These are phyloP conservation scores for Cubamyces sp. DNA, from an alignment of 768 basidiomycete species.

Conservation along the genomic window DNA sequence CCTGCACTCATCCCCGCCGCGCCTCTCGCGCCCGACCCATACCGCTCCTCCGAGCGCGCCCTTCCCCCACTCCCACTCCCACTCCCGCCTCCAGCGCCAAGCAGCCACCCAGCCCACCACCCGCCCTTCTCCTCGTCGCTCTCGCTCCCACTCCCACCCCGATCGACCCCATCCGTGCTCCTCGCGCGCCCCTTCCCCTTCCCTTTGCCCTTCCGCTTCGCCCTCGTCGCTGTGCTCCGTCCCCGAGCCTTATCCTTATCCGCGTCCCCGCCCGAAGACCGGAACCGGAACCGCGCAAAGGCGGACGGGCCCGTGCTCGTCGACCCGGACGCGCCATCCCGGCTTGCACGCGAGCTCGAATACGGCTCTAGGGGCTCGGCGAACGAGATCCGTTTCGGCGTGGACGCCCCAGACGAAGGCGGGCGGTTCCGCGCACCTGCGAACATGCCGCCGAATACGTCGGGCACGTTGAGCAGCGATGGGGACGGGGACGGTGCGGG, in stretches of 20 bases:
- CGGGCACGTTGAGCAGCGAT: slow-evolving; percentile 28
- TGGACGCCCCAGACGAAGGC: slow-evolving; percentile 52
- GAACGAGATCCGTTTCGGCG: slow-evolving; percentile 81
- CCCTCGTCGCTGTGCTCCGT: slow-evolving; percentile 24
- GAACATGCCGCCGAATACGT: slow-evolving; percentile 31
- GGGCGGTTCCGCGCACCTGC: slow-evolving; percentile 37
- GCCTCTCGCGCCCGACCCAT: slow-evolving; percentile 8
- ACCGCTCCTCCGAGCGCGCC: slow-evolving; percentile 27
- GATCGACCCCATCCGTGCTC: slow-evolving; percentile 28
- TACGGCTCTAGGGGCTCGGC: slow-evolving; percentile 75
- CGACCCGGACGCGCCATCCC: slow-evolving; percentile 32
- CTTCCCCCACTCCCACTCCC: slow-evolving; percentile 15
- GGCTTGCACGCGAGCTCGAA: slow-evolving; percentile 38
- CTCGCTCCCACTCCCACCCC: slow-evolving; percentile 31
- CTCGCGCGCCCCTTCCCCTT: slow-evolving; percentile 35
- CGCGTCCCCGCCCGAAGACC: slow-evolving; percentile 29
- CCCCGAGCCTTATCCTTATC: slow-evolving; percentile 16
- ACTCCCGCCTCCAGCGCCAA: slow-evolving; percentile 28
- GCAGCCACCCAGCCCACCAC: slow-evolving; percentile 39
- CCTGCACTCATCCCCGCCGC: slow-evolving; percentile 9
- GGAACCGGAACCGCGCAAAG: slow-evolving; percentile 33
- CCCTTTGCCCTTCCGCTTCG: slow-evolving; percentile 35
- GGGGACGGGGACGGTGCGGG: slow-evolving; percentile 39
- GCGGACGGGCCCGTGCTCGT: not conserved
- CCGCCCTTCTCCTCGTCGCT: slow-evolving; percentile 31